Base-by-base conservation (phyloP, 2,329 filamentous ascomycete genomes). In the Aurifilum marmelostoma region DNA sequence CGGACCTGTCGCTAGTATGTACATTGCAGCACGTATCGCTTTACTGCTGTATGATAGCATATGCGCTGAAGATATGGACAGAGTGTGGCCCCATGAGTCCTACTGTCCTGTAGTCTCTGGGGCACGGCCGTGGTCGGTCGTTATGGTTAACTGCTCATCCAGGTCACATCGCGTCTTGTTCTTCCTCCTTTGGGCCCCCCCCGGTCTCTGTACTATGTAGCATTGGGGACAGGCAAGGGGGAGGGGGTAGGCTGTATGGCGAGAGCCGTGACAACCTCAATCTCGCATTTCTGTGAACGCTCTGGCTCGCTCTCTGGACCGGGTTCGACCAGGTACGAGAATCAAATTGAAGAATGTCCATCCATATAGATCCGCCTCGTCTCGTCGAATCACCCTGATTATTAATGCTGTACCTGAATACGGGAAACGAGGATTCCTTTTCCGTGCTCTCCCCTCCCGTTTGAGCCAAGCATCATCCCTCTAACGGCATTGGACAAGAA, bases 221-320 rank as follows among this genome's bases (percentile, higher is more conserved):
- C 43, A 47, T 47, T 47, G 43, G 43, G 21, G 11, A 9, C 43
- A 21, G 21, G 21, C 43, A 6, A 47, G 43, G 18, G 37, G 37
- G 3, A n/a, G 43, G 43, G 1, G 43, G 34, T 8, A 47, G 18
- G 43, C 43, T 47, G 43, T n/a, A n/a, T n/a, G n/a, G n/a, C n/a
- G n/a, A n/a, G n/a, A n/a, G n/a, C n/a, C n/a, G n/a, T 47, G 43
- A 47, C 43, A 47, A n/a, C 43, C 21, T 47, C 43, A 47, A 47
- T 47, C 43, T 47, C 43, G 43, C 43, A 18, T 9, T 54, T 24
- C 27, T 54, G n/a, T n/a, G 50, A 21, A 27, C 8, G 8, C 4
- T 14, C 50, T 54, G 47, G 47, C 47, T 52, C 47, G 47, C 47
- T 52, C 47, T 24, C 47, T n/a, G 50, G 50, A 54, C n/a, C n/a